phyloP scores from a whole-genome alignment of 73 alveolate species.

The Tetrahymena elliotti region DNA sequence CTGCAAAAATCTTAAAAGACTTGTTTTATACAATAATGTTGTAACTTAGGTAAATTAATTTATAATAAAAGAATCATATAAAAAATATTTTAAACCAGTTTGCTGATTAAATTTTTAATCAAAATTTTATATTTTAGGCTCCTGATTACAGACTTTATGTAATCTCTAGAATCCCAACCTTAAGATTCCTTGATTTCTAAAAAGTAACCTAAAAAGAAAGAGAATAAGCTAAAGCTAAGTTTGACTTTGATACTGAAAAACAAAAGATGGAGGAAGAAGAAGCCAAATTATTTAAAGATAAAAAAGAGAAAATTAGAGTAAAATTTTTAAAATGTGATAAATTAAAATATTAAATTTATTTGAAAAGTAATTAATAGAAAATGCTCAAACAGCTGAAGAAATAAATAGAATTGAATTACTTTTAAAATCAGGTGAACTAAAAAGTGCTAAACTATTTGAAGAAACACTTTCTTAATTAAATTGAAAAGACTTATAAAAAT shows the following conservation, averaged over 20 bases:
- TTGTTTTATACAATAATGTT: constrained; percentile 19
- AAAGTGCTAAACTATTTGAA: not conserved
- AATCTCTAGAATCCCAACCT: constrained; percentile 18
- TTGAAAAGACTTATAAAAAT: not conserved
- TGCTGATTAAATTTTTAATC: too few relatives aligned
- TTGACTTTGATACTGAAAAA: not conserved
- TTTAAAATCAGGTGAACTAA: not conserved
- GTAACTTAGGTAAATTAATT: not conserved
- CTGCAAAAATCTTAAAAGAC: constrained; percentile 36
- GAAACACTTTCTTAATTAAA: not conserved
- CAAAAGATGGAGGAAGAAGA: not conserved
- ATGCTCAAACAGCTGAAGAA: not conserved
- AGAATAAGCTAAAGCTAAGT: not conserved
- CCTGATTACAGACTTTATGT: constrained; percentile 30
- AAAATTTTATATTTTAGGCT: too few relatives aligned
- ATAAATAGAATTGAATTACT: not conserved
- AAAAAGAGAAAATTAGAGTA: not conserved
- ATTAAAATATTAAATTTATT: not conserved
- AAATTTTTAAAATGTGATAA: not conserved
- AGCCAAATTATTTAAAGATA: not conserved
- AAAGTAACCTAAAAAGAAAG: not conserved
- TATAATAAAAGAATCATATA: not conserved
- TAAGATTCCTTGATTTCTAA: constrained; percentile 26
- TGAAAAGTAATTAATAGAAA: not conserved
- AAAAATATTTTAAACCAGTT: not conserved